Evolutionary conservation across 2,329 filamentous ascomycete genomes (phyloP), one percentile per base, ranked within the genome.

Genomic region (Pezicula radicicola): DNA sequence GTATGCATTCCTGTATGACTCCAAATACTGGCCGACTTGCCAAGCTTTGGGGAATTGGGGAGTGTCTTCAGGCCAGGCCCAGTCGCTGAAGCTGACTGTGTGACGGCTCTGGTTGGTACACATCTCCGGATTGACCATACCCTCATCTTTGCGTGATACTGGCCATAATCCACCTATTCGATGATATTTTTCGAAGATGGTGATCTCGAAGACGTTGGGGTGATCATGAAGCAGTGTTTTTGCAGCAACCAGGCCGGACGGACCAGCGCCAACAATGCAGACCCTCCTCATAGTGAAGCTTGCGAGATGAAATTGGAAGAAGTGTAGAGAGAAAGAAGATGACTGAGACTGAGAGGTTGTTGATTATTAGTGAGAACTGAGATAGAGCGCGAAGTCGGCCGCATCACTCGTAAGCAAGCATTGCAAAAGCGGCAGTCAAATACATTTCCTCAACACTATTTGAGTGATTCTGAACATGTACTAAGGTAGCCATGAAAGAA

Each of bases 101-200:
- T 91, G 89, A 43, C 80, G 80, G 70, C 87, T 91, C 62, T 92
- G 82, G 66, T 95, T 95, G 4, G 81, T 81, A 15, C 81, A 75
- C 76, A 88, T 88, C 48, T 87, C 77, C 8, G 86, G 87, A 55
- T 87, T 82, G 15, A 87, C 70, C 37, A 81, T 70, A 1, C 60
- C 69, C n/a, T 55, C 59, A 49, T 84, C 82, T 2, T 70, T 59
- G 75, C 12, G 69, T 68, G 68, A 66, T 1, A 73, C 70, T 3
- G 87, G 85, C 90, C 90, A 95, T n/a, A 94, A 79, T 0, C 90
- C 90, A 10, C 89, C 90, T 15, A 93, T 76, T 37, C 80, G 77
- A 33, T 75, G 63, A 44, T 84, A 78, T 15, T 78, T 72, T 46
- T 95, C 90, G 61, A 87, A 89, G 21, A 95, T 68, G 3, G 81